Percentiles rank a stretch among this genome's conserved stretches.
Conservation (phyloP, 768 basidiomycete genomes). For the Glaciozyma martinii region DNA sequence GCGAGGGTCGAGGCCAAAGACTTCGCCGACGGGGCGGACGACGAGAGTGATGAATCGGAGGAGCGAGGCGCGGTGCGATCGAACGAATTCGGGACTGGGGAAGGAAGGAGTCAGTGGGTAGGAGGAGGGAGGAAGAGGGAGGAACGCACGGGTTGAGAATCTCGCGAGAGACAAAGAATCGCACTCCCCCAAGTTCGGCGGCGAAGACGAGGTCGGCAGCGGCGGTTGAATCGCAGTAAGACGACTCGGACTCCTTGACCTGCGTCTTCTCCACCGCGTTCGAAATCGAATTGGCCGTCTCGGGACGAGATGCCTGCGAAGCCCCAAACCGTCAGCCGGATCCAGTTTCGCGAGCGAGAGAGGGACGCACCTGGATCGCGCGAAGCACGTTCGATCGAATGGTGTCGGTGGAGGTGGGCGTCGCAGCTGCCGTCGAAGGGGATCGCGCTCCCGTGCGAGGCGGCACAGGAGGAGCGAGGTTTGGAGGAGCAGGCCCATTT, state of each 20-base stretch:
- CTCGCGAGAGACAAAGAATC: slow-evolving; percentile 28
- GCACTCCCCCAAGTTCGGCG: slow-evolving; percentile 25
- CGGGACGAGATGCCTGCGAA: slow-evolving; percentile 39
- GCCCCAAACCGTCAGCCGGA: not conserved
- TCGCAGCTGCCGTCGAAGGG: not conserved
- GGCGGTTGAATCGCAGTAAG: slow-evolving; percentile 33
- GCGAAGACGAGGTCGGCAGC: slow-evolving; percentile 25
- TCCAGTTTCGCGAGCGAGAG: too few relatives aligned
- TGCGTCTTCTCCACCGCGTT: slow-evolving; percentile 37
- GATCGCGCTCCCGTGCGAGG: not conserved
- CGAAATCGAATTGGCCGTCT: slow-evolving; percentile 37
- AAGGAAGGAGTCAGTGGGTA: not conserved
- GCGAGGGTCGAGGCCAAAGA: slow-evolving; percentile 64
- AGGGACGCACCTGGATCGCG: slow-evolving; percentile 32
- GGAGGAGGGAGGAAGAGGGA: not conserved
- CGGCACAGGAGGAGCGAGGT: not conserved
- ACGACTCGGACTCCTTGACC: slow-evolving; percentile 40
- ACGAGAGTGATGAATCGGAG: slow-evolving; percentile 58
- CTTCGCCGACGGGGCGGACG: slow-evolving; percentile 53
- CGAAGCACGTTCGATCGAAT: slow-evolving; percentile 32
- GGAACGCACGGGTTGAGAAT: slow-evolving; percentile 5
- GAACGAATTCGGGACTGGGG: slow-evolving; percentile 34
- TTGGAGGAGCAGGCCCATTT: not conserved
- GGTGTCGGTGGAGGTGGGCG: slow-evolving; percentile 25
- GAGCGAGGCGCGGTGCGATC: slow-evolving; percentile 43